Evolutionary conservation across 805 yeast species (phyloP).

Genomic region (Starmerella bacillaris): DNA sequence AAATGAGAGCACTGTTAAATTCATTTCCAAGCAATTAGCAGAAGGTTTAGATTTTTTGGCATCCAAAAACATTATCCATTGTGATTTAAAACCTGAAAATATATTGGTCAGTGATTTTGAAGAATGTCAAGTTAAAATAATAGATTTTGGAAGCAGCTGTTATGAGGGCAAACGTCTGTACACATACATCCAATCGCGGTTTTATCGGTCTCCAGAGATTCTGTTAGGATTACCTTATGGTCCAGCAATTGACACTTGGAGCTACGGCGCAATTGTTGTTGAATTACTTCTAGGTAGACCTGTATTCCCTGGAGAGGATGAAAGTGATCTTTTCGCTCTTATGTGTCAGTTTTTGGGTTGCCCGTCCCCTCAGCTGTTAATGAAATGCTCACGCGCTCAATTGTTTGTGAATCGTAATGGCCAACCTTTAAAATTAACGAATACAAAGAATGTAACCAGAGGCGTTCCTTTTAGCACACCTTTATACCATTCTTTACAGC

Average conservation of each 20-base stretch:
- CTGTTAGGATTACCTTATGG: constrained; percentile 80
- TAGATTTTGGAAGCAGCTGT: constrained; percentile 55
- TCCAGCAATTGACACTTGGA: constrained; percentile 93
- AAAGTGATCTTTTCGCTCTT: constrained; percentile 73
- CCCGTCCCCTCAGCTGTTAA: constrained; percentile 36
- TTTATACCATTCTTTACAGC: constrained; percentile 4
- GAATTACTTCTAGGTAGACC: constrained; percentile 87
- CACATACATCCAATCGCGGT: constrained; percentile 87
- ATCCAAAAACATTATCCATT: constrained; percentile 43
- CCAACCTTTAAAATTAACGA: constrained; percentile 17
- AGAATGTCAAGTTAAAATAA: constrained; percentile 39
- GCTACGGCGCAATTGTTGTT: constrained; percentile 88
- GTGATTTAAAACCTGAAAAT: constrained; percentile 78
- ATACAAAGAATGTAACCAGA: constrained; percentile 12
- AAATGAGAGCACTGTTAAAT: constrained; percentile 20
- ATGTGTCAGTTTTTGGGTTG: constrained; percentile 82
- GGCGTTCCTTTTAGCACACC: constrained; percentile 13
- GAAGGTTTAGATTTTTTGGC: constrained; percentile 46
- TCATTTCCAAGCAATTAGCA: constrained; percentile 38
- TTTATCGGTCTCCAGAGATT: constrained; percentile 90
- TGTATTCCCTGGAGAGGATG: constrained; percentile 86
- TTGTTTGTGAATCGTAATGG: constrained; percentile 26
- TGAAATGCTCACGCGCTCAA: constrained; percentile 22
- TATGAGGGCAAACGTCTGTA: constrained; percentile 61
- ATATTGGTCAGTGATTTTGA: constrained; percentile 37